phyloP scores from a whole-genome alignment of 139 green algal species.

The Microglena sp. region DNA sequence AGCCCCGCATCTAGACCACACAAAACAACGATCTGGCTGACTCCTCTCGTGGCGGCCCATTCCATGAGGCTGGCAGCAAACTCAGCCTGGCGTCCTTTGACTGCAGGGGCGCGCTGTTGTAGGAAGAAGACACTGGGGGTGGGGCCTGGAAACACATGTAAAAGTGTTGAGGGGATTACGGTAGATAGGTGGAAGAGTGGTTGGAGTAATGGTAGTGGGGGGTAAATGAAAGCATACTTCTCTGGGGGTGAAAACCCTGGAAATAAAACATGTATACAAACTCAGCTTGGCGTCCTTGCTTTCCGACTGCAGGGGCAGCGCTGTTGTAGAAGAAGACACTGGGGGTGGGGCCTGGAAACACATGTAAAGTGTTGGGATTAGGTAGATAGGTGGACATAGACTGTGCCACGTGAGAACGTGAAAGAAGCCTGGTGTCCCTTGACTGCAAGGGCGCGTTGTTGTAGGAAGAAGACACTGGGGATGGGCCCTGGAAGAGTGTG shows the following conservation, averaged over 20 bases:
- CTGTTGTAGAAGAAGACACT: too few species aligned
- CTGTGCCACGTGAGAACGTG: too few species aligned
- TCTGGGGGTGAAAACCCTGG: too few species aligned
- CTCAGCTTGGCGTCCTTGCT: too few species aligned
- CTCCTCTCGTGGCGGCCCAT: slow-evolving; percentile 34
- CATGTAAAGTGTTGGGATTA: too few species aligned
- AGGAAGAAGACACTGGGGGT: slow-evolving; percentile 41
- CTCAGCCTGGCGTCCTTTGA: slow-evolving; percentile 31
- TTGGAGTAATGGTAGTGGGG: not conserved
- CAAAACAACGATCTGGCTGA: slow-evolving; percentile 36
- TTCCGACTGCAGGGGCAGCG: too few species aligned
- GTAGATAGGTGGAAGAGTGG: not conserved
- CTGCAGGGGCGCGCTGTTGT: slow-evolving; percentile 57
- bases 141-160: slow-evolving; percentile 9
- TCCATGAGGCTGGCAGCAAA: slow-evolving; percentile 35
- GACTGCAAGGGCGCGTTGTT: slow-evolving; percentile 54
- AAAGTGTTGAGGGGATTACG: not conserved
- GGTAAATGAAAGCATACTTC: not conserved
- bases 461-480: slow-evolving; percentile 43
- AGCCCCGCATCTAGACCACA: slow-evolving; percentile 41
- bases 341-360: too few species aligned
- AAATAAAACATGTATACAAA: too few species aligned
- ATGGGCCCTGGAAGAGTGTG: slow-evolving; percentile 7
- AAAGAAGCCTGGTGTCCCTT: slow-evolving; percentile 36
- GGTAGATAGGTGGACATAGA: too few species aligned